Evolutionary conservation across 2,329 filamentous ascomycete genomes (phyloP), one percentile per base, ranked within the genome.

Genomic region (Leptographium wingfieldii): DNA sequence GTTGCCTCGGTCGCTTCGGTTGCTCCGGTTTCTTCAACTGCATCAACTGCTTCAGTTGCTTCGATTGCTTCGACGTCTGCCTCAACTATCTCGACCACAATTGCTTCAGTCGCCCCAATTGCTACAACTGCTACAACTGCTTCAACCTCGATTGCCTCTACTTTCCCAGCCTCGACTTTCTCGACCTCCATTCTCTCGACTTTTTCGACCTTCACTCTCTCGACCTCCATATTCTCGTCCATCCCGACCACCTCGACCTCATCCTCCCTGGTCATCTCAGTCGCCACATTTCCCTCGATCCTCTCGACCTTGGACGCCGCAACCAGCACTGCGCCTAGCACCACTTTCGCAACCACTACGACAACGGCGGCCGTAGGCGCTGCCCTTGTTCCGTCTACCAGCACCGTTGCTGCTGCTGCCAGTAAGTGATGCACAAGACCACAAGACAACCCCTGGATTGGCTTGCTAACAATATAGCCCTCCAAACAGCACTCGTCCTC

Each of bases 401-500:
- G 4, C 22, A 27, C 22, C 48, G 22, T 27, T 51, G 5, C 49
- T 43, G 6, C 16, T 60, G 33, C 61, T 60, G 3, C 43, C 46
- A 2, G 43, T 40, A 51, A 27, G 48, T 51, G 16, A 46, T 46
- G 5, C 7, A 46, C 7, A 46, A 46, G 19, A 46, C 2, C 16
- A 19, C 43, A 46, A 46, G 43, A n/a, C 16, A 46, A n/a, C 7
- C 16, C 16, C 5, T 46, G 5, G 7, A 9, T 5, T 9, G 22
- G 43, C 7, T 51, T 19, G 29, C 56, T 59, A 46, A 61, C 52
- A 25, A 38, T 55, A 27, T 48, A 56, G 62, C 61, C 57, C 68
- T 65, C 9, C 65, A 62, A 65, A 69, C 66, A n/a, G 66, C 69
- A 60, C 22, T 69, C 64, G 60, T 64, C 63, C 58, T 69, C 60